Evolutionary conservation across 176 grass and related monocot genomes (phyloP).

Genomic region (Secale cereale): DNA sequence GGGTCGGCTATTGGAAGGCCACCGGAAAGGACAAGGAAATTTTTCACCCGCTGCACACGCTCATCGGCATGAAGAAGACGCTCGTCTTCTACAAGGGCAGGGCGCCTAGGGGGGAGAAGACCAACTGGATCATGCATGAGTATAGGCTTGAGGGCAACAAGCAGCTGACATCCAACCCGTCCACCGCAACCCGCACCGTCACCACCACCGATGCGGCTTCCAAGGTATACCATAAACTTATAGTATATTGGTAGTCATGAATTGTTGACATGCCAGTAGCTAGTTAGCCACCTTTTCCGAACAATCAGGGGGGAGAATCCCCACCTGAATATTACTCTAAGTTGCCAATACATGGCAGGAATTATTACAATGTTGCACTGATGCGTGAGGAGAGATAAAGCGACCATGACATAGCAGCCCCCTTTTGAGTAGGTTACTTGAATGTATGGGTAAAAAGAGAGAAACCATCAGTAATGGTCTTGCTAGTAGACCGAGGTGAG

Average conservation of each 20-base stretch:
- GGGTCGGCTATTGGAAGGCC: slow-evolving; percentile 50
- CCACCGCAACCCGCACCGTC: not conserved
- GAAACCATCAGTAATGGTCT: not conserved
- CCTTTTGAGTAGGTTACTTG: not conserved
- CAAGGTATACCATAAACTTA: slow-evolving; percentile 7
- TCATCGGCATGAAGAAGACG: slow-evolving; percentile 64
- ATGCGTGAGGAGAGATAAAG: too few species aligned
- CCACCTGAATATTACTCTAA: too few species aligned
- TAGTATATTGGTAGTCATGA: not conserved
- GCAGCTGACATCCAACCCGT: not conserved
- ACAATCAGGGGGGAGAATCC: too few species aligned
- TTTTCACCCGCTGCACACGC: not conserved
- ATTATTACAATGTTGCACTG: too few species aligned
- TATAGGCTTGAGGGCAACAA: slow-evolving; percentile 30
- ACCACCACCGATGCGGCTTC: not conserved
- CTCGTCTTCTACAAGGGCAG: slow-evolving; percentile 60
- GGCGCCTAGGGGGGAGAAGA: slow-evolving; percentile 47
- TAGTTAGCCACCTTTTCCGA: too few species aligned
- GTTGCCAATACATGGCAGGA: too few species aligned
- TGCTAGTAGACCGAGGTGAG: not conserved
- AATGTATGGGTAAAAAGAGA: not conserved
- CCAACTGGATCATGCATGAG: slow-evolving; percentile 65
- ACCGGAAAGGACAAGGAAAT: slow-evolving; percentile 65
- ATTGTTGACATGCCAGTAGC: not conserved
- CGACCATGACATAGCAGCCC: too few species aligned